These are phyloP conservation scores for Cryptococcus sp. DNA, from an alignment of 1,284 basidiomycete species.

Conservation along the genomic window DNA sequence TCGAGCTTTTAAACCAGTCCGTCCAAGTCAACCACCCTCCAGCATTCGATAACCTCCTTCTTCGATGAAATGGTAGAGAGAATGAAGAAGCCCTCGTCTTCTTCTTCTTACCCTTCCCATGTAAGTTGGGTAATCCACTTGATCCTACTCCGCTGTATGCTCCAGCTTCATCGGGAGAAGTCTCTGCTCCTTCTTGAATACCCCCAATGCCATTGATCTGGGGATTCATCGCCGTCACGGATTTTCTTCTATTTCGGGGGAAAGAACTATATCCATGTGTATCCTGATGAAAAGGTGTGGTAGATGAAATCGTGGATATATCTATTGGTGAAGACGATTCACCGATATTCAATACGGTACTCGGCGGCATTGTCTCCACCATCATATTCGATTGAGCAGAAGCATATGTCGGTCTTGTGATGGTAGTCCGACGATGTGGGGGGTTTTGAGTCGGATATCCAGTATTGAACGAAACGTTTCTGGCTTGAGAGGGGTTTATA, in stretches of 20 bases:
- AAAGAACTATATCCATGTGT: not conserved
- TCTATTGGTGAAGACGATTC: not conserved
- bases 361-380: constrained; percentile 11
- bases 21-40: not conserved
- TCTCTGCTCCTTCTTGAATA: constrained; percentile 5
- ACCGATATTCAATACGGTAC: not conserved
- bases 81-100: constrained; percentile 21
- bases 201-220: not conserved
- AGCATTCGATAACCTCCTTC: constrained; percentile 11
- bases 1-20: not conserved
- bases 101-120: constrained; percentile 14
- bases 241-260: constrained; percentile 20
- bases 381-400: constrained; percentile 15
- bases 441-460: not conserved
- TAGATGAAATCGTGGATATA: not conserved
- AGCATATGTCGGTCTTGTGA: constrained; percentile 7
- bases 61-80: constrained; percentile 27
- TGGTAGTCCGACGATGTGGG: constrained; percentile 6
- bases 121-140: not conserved
- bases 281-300: not conserved
- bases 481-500: not conserved
- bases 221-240: not conserved
- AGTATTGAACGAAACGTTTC: not conserved
- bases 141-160: not conserved
- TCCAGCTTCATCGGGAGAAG: constrained; percentile 7